Evolutionary conservation across 2,329 filamentous ascomycete genomes (phyloP).

Genomic region (Ophiostoma fasciatum): DNA sequence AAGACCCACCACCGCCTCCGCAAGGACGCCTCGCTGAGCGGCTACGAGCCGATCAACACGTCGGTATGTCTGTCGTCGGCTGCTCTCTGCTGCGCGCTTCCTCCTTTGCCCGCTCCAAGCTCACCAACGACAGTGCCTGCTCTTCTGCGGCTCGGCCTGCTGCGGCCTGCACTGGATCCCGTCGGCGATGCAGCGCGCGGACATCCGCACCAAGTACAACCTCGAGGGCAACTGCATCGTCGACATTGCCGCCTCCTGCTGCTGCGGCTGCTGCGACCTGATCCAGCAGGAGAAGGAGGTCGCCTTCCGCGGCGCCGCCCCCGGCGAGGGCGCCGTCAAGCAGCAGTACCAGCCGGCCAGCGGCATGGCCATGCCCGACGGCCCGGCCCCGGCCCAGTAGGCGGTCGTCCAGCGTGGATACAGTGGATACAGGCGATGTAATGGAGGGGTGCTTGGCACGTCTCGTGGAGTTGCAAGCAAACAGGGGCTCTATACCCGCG

Average conservation of each 20-base stretch:
- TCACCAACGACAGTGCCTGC: constrained; percentile 23
- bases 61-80: constrained; percentile 22
- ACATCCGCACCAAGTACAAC: constrained; percentile 29
- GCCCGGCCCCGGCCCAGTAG: constrained; percentile 2
- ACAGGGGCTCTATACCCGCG: no score
- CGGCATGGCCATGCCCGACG: constrained; percentile 17
- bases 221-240: constrained; percentile 28
- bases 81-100: background rate
- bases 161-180: constrained; percentile 27
- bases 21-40: constrained; percentile 24
- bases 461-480: no score
- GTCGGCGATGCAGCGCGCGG: constrained; percentile 28
- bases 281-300: constrained; percentile 34
- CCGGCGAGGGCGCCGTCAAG: constrained; percentile 10
- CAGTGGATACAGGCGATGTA: no score
- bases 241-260: constrained; percentile 28
- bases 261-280: constrained; percentile 29
- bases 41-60: constrained; percentile 32
- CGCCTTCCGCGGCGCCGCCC: constrained; percentile 20
- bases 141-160: constrained; percentile 26
- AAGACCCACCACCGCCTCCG: constrained; percentile 31
- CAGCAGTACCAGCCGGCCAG: constrained; percentile 18
- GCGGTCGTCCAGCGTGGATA: no score
- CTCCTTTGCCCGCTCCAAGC: no score
- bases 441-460: no score